Evolutionary conservation across 1,139 yeast species (phyloP).

Genomic region (Zhuliangozyma parablackwelliae): DNA sequence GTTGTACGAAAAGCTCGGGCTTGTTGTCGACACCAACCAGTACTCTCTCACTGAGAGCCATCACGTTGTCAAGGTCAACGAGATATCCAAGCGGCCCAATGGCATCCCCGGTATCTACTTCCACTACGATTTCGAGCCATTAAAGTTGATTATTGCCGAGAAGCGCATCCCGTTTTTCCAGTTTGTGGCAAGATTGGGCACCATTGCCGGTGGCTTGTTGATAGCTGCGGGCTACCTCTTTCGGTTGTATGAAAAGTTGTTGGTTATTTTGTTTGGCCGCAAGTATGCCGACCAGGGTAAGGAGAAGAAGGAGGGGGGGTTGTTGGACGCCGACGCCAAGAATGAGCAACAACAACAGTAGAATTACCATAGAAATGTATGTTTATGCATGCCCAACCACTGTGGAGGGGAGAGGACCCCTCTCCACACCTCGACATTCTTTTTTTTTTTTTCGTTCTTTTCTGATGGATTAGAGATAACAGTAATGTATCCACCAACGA

Average conservation of each 20-base stretch:
- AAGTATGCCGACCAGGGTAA: constrained; percentile 50
- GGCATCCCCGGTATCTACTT: constrained; percentile 76
- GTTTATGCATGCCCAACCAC: too few relatives aligned
- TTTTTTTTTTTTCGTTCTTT: too few relatives aligned
- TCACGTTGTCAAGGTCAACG: constrained; percentile 17
- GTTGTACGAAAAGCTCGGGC: constrained; percentile 64
- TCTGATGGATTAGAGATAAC: too few relatives aligned
- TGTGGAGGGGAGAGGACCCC: too few relatives aligned
- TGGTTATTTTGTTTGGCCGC: constrained; percentile 45
- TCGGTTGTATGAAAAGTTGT: constrained; percentile 43
- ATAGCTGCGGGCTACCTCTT: constrained; percentile 50
- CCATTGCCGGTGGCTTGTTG: constrained; percentile 71
- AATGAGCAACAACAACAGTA: too few relatives aligned
- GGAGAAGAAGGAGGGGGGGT: constrained; percentile 45
- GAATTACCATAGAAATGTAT: too few relatives aligned
- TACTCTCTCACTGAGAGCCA: constrained; percentile 70
- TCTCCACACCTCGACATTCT: too few relatives aligned
- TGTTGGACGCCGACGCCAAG: not conserved
- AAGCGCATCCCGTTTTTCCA: constrained; percentile 70
- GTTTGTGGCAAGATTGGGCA: constrained; percentile 73
- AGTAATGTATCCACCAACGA: too few relatives aligned
- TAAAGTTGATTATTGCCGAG: constrained; percentile 66
- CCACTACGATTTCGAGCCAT: constrained; percentile 85
- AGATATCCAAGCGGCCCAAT: constrained; percentile 18
- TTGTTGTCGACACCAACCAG: constrained; percentile 75